Percentiles rank a stretch among this genome's conserved stretches.
phyloP scores from a whole-genome alignment of 495 filamentous ascomycete genomes.

The Xylaria sp. region DNA sequence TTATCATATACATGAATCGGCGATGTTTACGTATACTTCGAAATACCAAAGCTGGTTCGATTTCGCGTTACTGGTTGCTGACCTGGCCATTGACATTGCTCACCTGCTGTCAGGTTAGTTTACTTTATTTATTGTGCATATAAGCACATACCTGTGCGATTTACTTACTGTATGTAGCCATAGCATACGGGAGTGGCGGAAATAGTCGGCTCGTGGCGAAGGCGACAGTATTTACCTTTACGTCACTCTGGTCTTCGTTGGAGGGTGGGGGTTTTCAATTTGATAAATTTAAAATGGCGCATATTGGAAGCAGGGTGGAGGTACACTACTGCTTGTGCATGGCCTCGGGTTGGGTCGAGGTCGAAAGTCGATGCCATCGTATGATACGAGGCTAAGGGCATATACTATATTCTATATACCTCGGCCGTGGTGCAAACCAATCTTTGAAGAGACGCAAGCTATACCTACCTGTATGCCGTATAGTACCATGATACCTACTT shows the following conservation, averaged over 20 bases:
- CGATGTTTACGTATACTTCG: background rate
- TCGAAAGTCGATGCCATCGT: background rate
- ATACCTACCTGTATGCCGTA: too few species aligned
- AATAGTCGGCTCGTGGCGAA: background rate
- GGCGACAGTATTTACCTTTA: background rate
- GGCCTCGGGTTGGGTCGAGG: background rate
- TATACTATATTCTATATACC: too few species aligned
- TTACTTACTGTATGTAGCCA: too few species aligned
- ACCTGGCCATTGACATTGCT: too few species aligned
- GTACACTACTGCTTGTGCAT: background rate
- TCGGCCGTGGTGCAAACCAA: background rate
- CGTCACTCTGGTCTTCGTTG: background rate
- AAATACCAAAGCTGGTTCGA: background rate
- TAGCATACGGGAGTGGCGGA: slow-evolving; percentile 4
- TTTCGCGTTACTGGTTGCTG: background rate
- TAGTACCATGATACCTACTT: background rate
- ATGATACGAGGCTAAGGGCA: background rate
- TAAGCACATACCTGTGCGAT: too few species aligned
- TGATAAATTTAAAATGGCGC: slow-evolving; percentile 22
- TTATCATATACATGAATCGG: background rate
- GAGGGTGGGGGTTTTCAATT: background rate
- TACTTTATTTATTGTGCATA: too few species aligned
- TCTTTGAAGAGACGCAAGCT: background rate
- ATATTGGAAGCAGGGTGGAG: slow-evolving; percentile 1
- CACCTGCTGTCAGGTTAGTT: background rate